Base-by-base conservation (phyloP, 2,329 filamentous ascomycete species). In the Monilinia laxa region DNA sequence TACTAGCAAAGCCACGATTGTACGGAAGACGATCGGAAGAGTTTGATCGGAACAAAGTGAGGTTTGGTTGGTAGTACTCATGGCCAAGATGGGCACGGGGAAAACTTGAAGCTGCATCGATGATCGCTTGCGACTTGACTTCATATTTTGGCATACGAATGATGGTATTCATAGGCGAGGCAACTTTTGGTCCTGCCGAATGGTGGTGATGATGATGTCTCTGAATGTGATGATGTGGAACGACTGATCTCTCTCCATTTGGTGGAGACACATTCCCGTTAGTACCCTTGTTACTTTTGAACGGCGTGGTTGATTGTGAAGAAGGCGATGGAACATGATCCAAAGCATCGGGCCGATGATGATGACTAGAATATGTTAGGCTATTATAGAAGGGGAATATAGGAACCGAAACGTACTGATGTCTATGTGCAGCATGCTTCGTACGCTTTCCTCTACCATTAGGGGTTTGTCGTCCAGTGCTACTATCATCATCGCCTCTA, bases 1-100 rank as follows among this genome's bases (percentile, higher is more conserved):
- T 75, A 51, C 72, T 72, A 6, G 71, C 73, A 67, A 74, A 75
- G 6, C 73, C 73, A 53, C 69, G 67, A 12, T 66, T 53, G 40
- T 62, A 56, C 66, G 59, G 56, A 28, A 64, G 12, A 68, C 82
- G 79, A 87, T 20, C 59, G 9, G 28, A 49, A 87, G 14, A 78
- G 76, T 11, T 77, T 79, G 2, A 79, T 47, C 68, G 59, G 10
- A 45, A 53, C 0, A 84, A 80, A 70, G 81, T 84, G 4, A 96
- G 81, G 7, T 81, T 84, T 0, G 91, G 86, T 60, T 90, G 84
- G 76, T 98, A 98, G 18, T 96, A 82, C 4, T 91, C 90, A 67
- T 92, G 91, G 45, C 94, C 94, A 2, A 98, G 84, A 75, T 97
- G 93, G 65, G 87, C 85, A 12, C 93, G 89, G 11, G 91, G 90